Evolutionary conservation across 179 eudicot species (phyloP), one percentile per base, ranked within the genome.

Genomic region (Amaranthus tricolor): DNA sequence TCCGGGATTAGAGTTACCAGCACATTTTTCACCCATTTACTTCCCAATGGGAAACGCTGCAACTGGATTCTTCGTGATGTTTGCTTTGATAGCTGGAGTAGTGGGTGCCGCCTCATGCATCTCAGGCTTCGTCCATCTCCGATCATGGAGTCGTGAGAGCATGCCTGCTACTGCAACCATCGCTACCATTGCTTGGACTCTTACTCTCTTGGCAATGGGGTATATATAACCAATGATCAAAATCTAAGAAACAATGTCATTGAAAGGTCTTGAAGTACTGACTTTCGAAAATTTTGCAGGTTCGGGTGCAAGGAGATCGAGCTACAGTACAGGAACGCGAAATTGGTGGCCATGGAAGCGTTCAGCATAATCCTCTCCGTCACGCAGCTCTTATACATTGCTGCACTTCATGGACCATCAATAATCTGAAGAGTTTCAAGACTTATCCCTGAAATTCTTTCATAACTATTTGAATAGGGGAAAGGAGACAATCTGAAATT

Each of bases 21-120:
- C 96, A 53, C 96, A 90, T 70, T 94, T 94, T 75, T 90, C 97
- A 54, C 96, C 98, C 2, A 87, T 94, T 17, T 87, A 82, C 83
- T 91, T 90, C 75, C 95, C 97, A 2, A 91, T 94, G 91, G 97
- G 97, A 48, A 91, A 91, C 60, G 97, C 96, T 0, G 93, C 93
- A 15, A 91, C 96, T 7, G 97, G 97, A 44, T 91, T 91, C 82
- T 89, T 90, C 48, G 96, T 91, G 16, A 53, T 72, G 53, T 88
- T 89, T 68, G 82, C 91, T 66, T 57, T 91, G 65, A 80, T 90
- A 13, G 96, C 97, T 4, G 93, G 95, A 54, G 97, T 91, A 54
- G 91, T 88, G 31, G 98, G 97, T 7, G 76, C 83, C 0, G 95
- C 94, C 6, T 85, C 96, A 0, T 82, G 83, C 68, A 78, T 94